Percentiles rank a stretch among this genome's conserved stretches.
phyloP scores from a whole-genome alignment of 495 filamentous ascomycete genomes.

The Aspergillus steynii region DNA sequence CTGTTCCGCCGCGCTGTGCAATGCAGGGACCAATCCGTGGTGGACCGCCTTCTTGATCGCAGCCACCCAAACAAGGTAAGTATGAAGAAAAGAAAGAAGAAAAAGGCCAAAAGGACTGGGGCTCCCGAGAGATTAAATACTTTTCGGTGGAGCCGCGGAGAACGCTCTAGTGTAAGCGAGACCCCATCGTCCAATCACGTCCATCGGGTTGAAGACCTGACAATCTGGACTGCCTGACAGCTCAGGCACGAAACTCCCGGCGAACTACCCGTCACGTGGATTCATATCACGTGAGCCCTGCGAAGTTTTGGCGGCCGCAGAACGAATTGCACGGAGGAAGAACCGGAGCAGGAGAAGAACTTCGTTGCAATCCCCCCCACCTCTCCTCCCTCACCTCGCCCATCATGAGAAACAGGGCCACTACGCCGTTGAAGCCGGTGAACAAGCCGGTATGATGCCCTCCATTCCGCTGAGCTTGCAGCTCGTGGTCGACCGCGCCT shows the following conservation, averaged over 20 bases:
- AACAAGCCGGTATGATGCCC: slow-evolving; percentile 40
- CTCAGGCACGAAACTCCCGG: slow-evolving; percentile 7
- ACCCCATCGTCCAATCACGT: slow-evolving; percentile 13
- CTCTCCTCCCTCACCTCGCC: slow-evolving; percentile 8
- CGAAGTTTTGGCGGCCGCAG: slow-evolving; percentile 38
- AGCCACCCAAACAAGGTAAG: slow-evolving; percentile 70
- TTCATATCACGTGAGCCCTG: slow-evolving; percentile 30
- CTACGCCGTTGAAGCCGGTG: slow-evolving; percentile 41
- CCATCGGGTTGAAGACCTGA: no score
- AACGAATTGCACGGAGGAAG: slow-evolving; percentile 10
- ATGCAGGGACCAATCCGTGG: slow-evolving; percentile 70
- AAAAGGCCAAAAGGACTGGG: slow-evolving; percentile 25
- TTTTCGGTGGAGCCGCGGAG: not conserved
- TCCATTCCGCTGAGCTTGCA: not conserved
- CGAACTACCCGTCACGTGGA: slow-evolving; percentile 4
- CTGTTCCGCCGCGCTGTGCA: slow-evolving; percentile 72
- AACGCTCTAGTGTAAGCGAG: slow-evolving; percentile 40
- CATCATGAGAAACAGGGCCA: slow-evolving; percentile 53
- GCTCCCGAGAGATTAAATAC: slow-evolving; percentile 30
- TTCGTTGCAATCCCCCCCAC: slow-evolving; percentile 1
- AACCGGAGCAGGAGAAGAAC: slow-evolving; percentile 11
- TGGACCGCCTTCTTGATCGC: slow-evolving; percentile 62
- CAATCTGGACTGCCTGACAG: slow-evolving; percentile 7
- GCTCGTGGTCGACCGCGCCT: not conserved
- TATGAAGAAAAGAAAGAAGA: slow-evolving; percentile 64